Conservation (phyloP, 1,139 yeast genomes). For the Debaryomyces nepalensis region DNA sequence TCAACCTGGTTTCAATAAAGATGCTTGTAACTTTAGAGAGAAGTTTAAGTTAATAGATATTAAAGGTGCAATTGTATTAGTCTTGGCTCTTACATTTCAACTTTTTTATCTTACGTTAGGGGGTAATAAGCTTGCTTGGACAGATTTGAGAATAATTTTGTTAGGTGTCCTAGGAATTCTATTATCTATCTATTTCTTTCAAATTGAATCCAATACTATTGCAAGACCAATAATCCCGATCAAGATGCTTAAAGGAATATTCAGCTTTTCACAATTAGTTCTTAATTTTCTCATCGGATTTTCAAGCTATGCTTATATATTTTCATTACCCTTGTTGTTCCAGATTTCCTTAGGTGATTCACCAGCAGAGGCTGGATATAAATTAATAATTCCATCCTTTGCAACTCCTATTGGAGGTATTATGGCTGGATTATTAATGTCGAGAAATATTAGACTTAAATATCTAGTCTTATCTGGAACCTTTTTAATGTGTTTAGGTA, state of each 20-base stretch:
- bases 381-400: slow-evolving; percentile 43
- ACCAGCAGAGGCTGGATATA: slow-evolving; percentile 31
- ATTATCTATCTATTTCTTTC: slow-evolving; percentile 20
- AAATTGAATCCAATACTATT: slow-evolving; percentile 31
- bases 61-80: slow-evolving; percentile 26
- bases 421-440: slow-evolving; percentile 41
- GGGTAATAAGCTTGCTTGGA: slow-evolving; percentile 29
- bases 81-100: slow-evolving; percentile 30
- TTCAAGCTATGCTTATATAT: slow-evolving; percentile 41
- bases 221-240: slow-evolving; percentile 44
- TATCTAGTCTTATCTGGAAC: slow-evolving; percentile 34
- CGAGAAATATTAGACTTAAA: slow-evolving; percentile 25
- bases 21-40: not conserved
- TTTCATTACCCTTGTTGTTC: slow-evolving; percentile 43
- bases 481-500: slow-evolving; percentile 37
- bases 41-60: slow-evolving; percentile 21
- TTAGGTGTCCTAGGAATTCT: slow-evolving; percentile 20
- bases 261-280: slow-evolving; percentile 29
- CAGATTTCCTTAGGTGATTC: slow-evolving; percentile 37
- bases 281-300: slow-evolving; percentile 43
- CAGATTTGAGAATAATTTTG: slow-evolving; percentile 18
- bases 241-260: slow-evolving; percentile 27
- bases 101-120: slow-evolving; percentile 33
- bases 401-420: slow-evolving; percentile 46
- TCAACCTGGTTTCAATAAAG: slow-evolving; percentile 21